Percentiles rank a stretch among this genome's conserved stretches.
phyloP scores from a whole-genome alignment of 1,284 basidiomycete genomes.

The Cerrena zonata region DNA sequence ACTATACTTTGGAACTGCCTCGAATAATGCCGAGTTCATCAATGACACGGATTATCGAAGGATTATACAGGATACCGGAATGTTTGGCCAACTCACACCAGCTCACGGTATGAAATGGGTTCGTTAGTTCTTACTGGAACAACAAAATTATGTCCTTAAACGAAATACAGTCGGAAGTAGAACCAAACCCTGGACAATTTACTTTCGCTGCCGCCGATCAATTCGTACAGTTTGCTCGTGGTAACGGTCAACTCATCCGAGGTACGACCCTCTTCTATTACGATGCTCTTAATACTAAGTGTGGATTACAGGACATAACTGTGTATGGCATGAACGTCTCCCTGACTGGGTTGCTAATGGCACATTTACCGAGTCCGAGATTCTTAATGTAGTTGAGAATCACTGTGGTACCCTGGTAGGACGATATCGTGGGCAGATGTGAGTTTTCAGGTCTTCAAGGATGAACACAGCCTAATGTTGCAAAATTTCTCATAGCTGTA shows the following conservation, averaged over 20 bases:
- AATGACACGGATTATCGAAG: conserved; percentile 37
- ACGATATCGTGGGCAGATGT: conserved; percentile 44
- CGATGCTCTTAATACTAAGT: conserved; percentile 3
- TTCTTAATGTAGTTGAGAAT: conserved; percentile 37
- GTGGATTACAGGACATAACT: conserved; percentile 32
- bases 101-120: conserved; percentile 52
- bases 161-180: conserved; percentile 40
- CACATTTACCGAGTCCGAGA: conserved; percentile 32
- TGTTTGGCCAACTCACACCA: conserved; percentile 44
- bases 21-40: conserved; percentile 43
- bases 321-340: conserved; percentile 49
- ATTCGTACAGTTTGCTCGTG: conserved; percentile 37
- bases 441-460: conserved; percentile 14
- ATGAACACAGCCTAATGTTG: background rate
- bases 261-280: conserved; percentile 20
- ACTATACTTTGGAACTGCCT: conserved; percentile 50
- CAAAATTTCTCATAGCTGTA: conserved; percentile 12
- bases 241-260: conserved; percentile 37
- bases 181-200: conserved; percentile 40
- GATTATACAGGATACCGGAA: conserved; percentile 32
- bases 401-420: conserved; percentile 41
- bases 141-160: background rate
- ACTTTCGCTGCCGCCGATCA: conserved; percentile 37
- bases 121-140: conserved; percentile 3
- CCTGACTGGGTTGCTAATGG: conserved; percentile 41